Base-by-base conservation (phyloP, 2,329 filamentous ascomycete genomes). In the Claviceps sp. region DNA sequence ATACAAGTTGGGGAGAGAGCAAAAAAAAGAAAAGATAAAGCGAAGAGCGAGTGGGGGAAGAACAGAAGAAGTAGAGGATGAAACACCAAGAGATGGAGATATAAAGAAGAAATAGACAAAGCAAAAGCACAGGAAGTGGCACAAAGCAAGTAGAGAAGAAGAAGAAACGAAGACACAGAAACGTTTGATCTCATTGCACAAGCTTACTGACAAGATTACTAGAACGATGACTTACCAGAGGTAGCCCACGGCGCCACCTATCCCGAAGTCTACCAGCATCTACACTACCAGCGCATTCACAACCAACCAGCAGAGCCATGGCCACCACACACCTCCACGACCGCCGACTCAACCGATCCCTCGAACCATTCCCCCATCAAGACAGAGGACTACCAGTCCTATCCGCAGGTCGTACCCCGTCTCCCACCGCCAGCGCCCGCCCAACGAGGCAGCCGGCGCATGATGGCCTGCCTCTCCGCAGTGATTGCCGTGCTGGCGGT, bases 401-500 rank as follows among this genome's bases (percentile, higher is more conserved):
- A 37, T 26, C 49, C 49, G 44, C 49, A 50, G 42, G 49, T 43
- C 11, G 49, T 50, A 18, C 11, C 30, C 4, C 11, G 2, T 30
- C 13, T 14, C 14, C 46, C 46, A 22, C 13, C 20, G 37, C 46
- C 46, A 22, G 22, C 20, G 34, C 5, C 30, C 7, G 34, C 4
- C 8, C 30, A 37, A 13, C 20, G 11, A 37, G 20, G 11, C 5
- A 20, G 41, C 3, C 41, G 18, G 26, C 47, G 43, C n/a, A 37
- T 50, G 2, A 30, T 43, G 40, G 54, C 52, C 38, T 72, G 67
- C 55, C 60, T 75, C 13, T 70, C 68, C 4, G 55, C 61, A 50
- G 65, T 70, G 51, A 67, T 73, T 53, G 70, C 66, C 5, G 38
- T 70, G 13, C 55, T 74, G 43, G 64, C 65, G 0, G 66, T 62